Evolutionary conservation across 805 yeast genomes (phyloP).

Genomic region (Metschnikowia koreensis): DNA sequence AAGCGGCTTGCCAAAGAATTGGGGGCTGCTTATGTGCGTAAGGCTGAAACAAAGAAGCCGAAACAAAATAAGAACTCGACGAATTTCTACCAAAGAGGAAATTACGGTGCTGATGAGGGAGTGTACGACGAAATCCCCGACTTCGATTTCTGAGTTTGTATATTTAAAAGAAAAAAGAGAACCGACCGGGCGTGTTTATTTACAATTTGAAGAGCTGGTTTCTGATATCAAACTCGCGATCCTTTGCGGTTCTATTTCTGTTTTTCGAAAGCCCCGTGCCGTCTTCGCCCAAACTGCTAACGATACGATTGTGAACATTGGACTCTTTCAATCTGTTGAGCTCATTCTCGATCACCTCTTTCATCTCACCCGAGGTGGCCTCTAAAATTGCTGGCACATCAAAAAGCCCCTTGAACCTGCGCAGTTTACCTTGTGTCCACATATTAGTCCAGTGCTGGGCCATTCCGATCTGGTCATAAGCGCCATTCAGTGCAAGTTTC

Average conservation of each 20-base stretch:
- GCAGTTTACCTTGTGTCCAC: slow-evolving; percentile 56
- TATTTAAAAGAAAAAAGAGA: background rate
- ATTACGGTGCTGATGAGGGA: slow-evolving; percentile 27
- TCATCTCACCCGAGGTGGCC: slow-evolving; percentile 24
- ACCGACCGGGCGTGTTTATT: too few species aligned
- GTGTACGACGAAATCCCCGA: slow-evolving; percentile 26
- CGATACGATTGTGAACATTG: slow-evolving; percentile 29
- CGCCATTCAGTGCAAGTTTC: slow-evolving; percentile 31
- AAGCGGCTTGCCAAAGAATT: slow-evolving; percentile 24
- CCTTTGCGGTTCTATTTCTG: slow-evolving; percentile 44
- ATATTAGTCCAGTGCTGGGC: slow-evolving; percentile 63
- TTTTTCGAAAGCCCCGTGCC: slow-evolving; percentile 35
- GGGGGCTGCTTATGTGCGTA: slow-evolving; percentile 24
- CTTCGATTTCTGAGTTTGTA: slow-evolving; percentile 17
- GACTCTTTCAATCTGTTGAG: slow-evolving; percentile 27
- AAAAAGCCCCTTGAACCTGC: slow-evolving; percentile 32
- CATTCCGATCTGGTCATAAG: slow-evolving; percentile 54
- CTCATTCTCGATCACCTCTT: slow-evolving; percentile 27
- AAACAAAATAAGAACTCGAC: slow-evolving; percentile 4
- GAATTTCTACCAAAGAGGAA: slow-evolving; percentile 15
- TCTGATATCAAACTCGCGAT: slow-evolving; percentile 39
- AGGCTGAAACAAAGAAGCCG: slow-evolving; percentile 19
- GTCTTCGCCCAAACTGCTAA: slow-evolving; percentile 38
- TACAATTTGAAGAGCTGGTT: slow-evolving; percentile 38
- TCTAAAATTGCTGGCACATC: slow-evolving; percentile 36